These are phyloP conservation scores for Stachybotrys elegans DNA, from an alignment of 2,329 filamentous ascomycete genomes.

Conservation along the genomic window DNA sequence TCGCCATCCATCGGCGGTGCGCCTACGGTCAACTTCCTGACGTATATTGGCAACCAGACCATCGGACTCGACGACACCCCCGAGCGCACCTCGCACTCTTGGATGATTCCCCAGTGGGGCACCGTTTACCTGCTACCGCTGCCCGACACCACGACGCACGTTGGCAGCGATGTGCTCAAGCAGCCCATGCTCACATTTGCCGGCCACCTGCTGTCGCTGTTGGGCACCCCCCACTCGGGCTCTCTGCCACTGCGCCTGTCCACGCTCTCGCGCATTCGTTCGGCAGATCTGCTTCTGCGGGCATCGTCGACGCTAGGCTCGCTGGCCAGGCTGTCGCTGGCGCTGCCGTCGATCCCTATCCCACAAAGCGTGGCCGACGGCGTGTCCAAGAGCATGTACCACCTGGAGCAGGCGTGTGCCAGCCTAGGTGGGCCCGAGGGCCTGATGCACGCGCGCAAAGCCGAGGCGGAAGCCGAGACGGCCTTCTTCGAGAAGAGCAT, in stretches of 20 bases:
- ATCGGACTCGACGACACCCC: constrained; percentile 46
- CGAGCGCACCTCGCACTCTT: constrained; percentile 54
- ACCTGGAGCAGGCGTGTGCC: constrained; percentile 72
- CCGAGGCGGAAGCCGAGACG: constrained; percentile 82
- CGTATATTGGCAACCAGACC: constrained; percentile 79
- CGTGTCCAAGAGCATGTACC: constrained; percentile 71
- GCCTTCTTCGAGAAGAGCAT: constrained; percentile 99
- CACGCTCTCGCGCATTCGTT: constrained; percentile 78
- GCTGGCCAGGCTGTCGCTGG: constrained; percentile 76
- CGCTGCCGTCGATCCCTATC: constrained; percentile 86
- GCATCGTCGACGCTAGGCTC: constrained; percentile 94
- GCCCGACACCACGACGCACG: constrained; percentile 37
- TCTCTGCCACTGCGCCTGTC: constrained; percentile 82
- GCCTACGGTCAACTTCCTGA: constrained; percentile 91
- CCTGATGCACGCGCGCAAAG: constrained; percentile 74
- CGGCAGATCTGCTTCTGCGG: constrained; percentile 78
- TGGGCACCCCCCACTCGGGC: constrained; percentile 78
- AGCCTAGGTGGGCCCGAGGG: constrained; percentile 63
- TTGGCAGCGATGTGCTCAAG: constrained; percentile 63
- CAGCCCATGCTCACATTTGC: constrained; percentile 86
- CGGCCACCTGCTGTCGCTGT: constrained; percentile 79
- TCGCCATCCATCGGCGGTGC: constrained; percentile 90
- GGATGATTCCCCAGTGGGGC: constrained; percentile 97
- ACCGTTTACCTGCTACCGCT: constrained; percentile 56
- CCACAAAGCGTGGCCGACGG: constrained; percentile 81